A percentile compares a stretch with the other conserved stretches of the same genome.
Evolutionary conservation across 2,329 filamentous ascomycete species (phyloP).

Genomic region (Amylocarpus encephaloides): DNA sequence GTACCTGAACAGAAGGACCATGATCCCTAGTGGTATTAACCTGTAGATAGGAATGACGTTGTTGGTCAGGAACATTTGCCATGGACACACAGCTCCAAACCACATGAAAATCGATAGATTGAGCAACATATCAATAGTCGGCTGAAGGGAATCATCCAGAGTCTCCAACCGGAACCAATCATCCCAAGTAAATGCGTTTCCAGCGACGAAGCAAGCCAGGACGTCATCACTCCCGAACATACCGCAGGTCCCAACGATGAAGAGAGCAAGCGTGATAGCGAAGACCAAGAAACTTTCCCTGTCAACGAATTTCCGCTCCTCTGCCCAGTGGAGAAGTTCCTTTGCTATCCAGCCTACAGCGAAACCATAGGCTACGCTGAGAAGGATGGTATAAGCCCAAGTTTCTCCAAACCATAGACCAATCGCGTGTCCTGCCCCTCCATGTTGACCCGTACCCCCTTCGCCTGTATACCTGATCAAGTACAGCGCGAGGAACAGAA

Average conservation of each 20-base stretch:
- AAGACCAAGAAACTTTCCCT: constrained; percentile 39
- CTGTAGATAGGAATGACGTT: constrained; percentile 66
- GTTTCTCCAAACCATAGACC: constrained; percentile 80
- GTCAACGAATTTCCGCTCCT: constrained; percentile 63
- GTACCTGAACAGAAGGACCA: constrained; percentile 66
- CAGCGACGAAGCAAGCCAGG: constrained; percentile 85
- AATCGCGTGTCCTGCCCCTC: constrained; percentile 60
- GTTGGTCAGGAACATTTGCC: constrained; percentile 63
- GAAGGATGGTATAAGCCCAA: constrained; percentile 73
- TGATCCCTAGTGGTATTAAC: constrained; percentile 64
- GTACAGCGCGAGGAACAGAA: constrained; percentile 78
- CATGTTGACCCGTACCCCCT: constrained; percentile 46
- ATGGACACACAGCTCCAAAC: constrained; percentile 82
- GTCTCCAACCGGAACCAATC: constrained; percentile 92
- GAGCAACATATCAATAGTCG: constrained; percentile 89
- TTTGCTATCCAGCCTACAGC: constrained; percentile 76
- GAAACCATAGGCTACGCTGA: constrained; percentile 73
- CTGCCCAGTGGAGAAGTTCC: constrained; percentile 75
- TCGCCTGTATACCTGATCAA: constrained; percentile 68
- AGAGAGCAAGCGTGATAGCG: constrained; percentile 76
- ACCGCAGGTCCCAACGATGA: constrained; percentile 83
- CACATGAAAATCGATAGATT: constrained; percentile 80
- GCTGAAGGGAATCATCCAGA: constrained; percentile 84
- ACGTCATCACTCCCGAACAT: constrained; percentile 89
- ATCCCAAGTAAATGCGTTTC: constrained; percentile 86